Evolutionary conservation across 2,329 filamentous ascomycete species (phyloP).

Genomic region (Curvularia verruculosa): DNA sequence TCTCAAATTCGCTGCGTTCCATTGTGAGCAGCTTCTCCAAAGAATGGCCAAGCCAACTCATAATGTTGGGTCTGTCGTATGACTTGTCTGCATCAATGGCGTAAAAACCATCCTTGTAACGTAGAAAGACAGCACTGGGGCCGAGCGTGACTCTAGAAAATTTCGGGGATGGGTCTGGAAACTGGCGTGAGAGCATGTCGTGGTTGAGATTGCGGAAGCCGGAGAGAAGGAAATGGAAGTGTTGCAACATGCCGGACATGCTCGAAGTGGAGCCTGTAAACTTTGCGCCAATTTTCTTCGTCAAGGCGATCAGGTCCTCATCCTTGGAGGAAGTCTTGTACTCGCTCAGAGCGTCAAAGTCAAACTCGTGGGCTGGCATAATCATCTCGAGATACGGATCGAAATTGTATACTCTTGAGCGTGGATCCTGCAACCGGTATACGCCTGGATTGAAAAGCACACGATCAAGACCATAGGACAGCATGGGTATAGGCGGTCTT

Average conservation of each 20-base stretch:
- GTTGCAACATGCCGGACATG: constrained; percentile 85
- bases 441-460: constrained; percentile 93
- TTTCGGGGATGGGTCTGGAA: constrained; percentile 63
- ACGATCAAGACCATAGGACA: constrained; percentile 79
- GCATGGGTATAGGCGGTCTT: constrained; percentile 63
- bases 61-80: constrained; percentile 80
- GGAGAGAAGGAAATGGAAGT: constrained; percentile 93
- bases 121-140: constrained; percentile 78
- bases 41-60: constrained; percentile 91
- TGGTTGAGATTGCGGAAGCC: constrained; percentile 77
- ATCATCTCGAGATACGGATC: constrained; percentile 92
- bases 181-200: constrained; percentile 69
- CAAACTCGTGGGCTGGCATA: constrained; percentile 92
- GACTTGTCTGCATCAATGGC: constrained; percentile 97
- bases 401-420: constrained; percentile 92
- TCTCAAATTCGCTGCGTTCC: constrained; percentile 81
- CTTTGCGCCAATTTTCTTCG: constrained; percentile 70
- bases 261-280: constrained; percentile 97
- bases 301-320: constrained; percentile 69
- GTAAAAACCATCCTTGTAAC: constrained; percentile 83
- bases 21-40: constrained; percentile 95
- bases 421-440: constrained; percentile 86
- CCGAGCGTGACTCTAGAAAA: constrained; percentile 76
- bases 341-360: constrained; percentile 82
- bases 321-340: constrained; percentile 95